These are phyloP conservation scores for Clavispora asparagi DNA, from an alignment of 805 yeast species.

Conservation along the genomic window DNA sequence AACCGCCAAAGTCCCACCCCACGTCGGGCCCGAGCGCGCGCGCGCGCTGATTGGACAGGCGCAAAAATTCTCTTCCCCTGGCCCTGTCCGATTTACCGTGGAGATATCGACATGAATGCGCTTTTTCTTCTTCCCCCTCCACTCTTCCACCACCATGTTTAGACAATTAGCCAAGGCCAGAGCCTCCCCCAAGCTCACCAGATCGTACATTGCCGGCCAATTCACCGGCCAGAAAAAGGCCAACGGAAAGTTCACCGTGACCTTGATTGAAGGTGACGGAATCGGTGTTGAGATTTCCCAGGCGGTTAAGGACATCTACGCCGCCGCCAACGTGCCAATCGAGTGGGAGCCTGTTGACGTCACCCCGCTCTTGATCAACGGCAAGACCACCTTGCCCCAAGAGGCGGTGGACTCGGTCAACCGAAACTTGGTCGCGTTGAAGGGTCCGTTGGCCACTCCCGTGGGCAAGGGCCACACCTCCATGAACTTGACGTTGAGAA, in stretches of 20 bases:
- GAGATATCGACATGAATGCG: neutral
- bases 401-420: conserved; percentile 90
- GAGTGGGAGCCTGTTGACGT: conserved; percentile 98
- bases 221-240: conserved; percentile 60
- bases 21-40: neutral
- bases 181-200: conserved; percentile 21
- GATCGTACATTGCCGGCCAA: conserved; percentile 56
- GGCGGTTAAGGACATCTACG: conserved; percentile 87
- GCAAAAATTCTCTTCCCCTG: conserved; percentile 11
- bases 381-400: conserved; percentile 89
- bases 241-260: conserved; percentile 86
- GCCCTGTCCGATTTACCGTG: neutral
- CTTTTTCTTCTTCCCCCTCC: neutral
- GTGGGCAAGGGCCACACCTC: conserved; percentile 98
- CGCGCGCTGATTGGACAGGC: conserved; percentile 16
- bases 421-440: conserved; percentile 89
- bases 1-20: neutral
- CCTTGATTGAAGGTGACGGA: conserved; percentile 98
- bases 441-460: conserved; percentile 98
- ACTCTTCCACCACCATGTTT: conserved; percentile 11
- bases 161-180: conserved; percentile 17
- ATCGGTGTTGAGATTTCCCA: conserved; percentile 93
- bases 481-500: conserved; percentile 93
- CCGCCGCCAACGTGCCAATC: conserved; percentile 92
- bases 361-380: conserved; percentile 85